phyloP scores from a whole-genome alignment of 1,284 basidiomycete genomes.

The Puccinia horiana region DNA sequence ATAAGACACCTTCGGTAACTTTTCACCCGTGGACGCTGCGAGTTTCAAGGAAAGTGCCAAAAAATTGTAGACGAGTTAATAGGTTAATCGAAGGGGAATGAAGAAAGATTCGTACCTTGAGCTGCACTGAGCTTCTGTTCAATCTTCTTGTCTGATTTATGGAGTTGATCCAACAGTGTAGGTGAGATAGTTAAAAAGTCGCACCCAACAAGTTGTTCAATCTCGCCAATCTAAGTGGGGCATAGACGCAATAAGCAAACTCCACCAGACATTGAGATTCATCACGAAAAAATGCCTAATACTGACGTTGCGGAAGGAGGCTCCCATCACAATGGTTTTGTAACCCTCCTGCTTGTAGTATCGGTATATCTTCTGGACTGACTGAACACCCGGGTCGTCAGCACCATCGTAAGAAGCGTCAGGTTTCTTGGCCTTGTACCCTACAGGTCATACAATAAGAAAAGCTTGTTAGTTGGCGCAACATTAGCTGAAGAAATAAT shows the following conservation, averaged over 20 bases:
- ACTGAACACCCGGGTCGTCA: conserved; percentile 93
- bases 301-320: conserved; percentile 89
- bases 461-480: background rate
- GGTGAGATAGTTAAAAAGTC: conserved; percentile 97
- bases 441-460: conserved; percentile 64
- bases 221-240: conserved; percentile 67
- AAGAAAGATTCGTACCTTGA: conserved; percentile 63
- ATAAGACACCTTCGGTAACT: conserved; percentile 77
- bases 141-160: conserved; percentile 71
- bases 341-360: conserved; percentile 99
- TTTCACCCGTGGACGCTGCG: conserved; percentile 60
- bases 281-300: background rate
- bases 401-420: conserved; percentile 82
- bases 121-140: conserved; percentile 79
- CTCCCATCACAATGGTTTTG: conserved; percentile 99
- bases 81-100: background rate
- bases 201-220: conserved; percentile 89
- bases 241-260: background rate
- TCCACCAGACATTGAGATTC: background rate
- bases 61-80: background rate
- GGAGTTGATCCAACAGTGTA: conserved; percentile 84
- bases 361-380: conserved; percentile 92
- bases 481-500: background rate
- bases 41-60: background rate
- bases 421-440: conserved; percentile 84